phyloP scores from a whole-genome alignment of 306 rosid genomes.

The Cucumis hystrix region DNA sequence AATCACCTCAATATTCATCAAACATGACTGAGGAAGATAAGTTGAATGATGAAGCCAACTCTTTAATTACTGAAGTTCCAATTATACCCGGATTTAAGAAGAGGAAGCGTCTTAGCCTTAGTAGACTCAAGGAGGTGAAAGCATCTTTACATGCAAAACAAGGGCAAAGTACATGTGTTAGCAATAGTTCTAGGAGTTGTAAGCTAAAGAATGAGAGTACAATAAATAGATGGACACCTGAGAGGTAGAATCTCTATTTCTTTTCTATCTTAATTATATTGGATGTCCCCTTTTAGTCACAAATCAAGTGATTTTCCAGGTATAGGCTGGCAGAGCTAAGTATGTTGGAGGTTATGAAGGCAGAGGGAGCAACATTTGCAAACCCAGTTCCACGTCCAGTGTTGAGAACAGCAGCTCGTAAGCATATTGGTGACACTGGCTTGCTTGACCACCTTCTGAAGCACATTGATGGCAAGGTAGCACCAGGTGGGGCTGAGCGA shows the following conservation, averaged over 20 bases:
- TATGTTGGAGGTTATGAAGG: conserved; percentile 54
- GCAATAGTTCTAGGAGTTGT: conserved; percentile 8
- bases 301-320: conserved; percentile 24
- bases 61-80: conserved; percentile 20
- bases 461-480: conserved; percentile 60
- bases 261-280: not conserved
- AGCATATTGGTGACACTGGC: conserved; percentile 80
- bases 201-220: conserved; percentile 24
- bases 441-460: conserved; percentile 78
- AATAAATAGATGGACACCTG: conserved; percentile 47
- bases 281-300: not conserved
- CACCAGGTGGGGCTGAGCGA: conserved; percentile 63
- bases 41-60: conserved; percentile 24
- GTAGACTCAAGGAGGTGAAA: conserved; percentile 36
- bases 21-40: conserved; percentile 21
- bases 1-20: conserved; percentile 19
- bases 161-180: conserved; percentile 8
- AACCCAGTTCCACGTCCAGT: conserved; percentile 53
- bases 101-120: conserved; percentile 41
- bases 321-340: conserved; percentile 51
- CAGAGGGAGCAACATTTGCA: conserved; percentile 56
- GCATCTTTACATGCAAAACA: conserved; percentile 13
- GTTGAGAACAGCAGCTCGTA: conserved; percentile 53
- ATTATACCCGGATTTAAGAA: conserved; percentile 19
- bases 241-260: conserved; percentile 30